Percentiles rank a stretch among this genome's conserved stretches.
Conservation (phyloP, 2,329 filamentous ascomycete species). For the Pseudogymnoascus sp. region DNA sequence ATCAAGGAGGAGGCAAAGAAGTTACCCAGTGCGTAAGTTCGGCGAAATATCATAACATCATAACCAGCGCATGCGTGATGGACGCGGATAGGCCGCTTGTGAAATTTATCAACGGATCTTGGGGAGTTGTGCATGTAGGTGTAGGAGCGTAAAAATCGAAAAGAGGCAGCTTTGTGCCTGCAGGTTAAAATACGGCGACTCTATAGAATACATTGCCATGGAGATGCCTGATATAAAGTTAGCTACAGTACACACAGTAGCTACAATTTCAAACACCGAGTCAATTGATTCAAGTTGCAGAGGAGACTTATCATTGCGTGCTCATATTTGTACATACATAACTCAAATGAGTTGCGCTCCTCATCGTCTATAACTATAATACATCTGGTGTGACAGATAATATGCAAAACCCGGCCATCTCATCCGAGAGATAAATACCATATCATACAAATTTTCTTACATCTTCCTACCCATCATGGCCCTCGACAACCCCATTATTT, state of each 20-base stretch:
- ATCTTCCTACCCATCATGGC: not conserved
- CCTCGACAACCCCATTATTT: not conserved
- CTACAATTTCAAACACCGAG: not conserved
- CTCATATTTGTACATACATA: conserved; percentile 8
- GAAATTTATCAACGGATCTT: conserved; percentile 4
- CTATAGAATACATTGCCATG: not conserved
- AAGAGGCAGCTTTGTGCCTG: not conserved
- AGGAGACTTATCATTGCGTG: not conserved
- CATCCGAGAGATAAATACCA: not conserved
- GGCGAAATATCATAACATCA: conserved; percentile 8
- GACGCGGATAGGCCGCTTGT: not conserved
- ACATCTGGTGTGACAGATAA: conserved; percentile 4
- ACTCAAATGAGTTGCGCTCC: conserved; percentile 1
- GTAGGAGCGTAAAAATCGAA: conserved; percentile 2
- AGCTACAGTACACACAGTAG: not conserved
- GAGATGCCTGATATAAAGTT: not conserved
- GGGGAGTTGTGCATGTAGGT: conserved; percentile 3
- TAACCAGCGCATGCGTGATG: not conserved
- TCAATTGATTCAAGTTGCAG: not conserved
- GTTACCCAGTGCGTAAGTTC: not conserved
- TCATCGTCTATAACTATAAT: conserved; percentile 5
- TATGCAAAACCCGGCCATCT: conserved; percentile 2
- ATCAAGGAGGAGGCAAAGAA: conserved; percentile 10
- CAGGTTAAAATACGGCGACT: not conserved
- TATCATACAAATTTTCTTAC: conserved; percentile 10